Conservation (phyloP, 1,139 yeast species). For the Saccharomyces hybrid region DNA sequence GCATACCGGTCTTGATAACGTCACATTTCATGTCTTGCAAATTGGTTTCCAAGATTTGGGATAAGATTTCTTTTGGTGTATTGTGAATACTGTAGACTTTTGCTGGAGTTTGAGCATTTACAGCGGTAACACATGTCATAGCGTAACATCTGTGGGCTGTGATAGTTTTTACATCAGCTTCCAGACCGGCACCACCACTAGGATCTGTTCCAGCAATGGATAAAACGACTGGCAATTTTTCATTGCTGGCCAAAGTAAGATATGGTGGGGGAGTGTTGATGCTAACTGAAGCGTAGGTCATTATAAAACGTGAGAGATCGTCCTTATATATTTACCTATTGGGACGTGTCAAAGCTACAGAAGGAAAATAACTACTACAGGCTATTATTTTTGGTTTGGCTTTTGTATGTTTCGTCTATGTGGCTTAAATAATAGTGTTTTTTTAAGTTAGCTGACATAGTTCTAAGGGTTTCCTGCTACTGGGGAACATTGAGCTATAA, state of each 20-base stretch:
- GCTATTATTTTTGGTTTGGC: background rate
- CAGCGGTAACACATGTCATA: slow-evolving; percentile 68
- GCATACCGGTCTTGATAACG: slow-evolving; percentile 78
- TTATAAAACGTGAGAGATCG: slow-evolving; percentile 1
- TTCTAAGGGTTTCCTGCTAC: background rate
- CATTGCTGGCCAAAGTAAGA: slow-evolving; percentile 17
- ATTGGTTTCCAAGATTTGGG: slow-evolving; percentile 45
- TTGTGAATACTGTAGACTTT: slow-evolving; percentile 49
- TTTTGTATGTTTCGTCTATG: background rate
- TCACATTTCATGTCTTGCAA: slow-evolving; percentile 58
- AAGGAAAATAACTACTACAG: too few relatives aligned
- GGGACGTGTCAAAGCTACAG: background rate
- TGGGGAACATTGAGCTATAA: background rate
- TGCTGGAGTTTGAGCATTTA: slow-evolving; percentile 74
- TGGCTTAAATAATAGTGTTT: background rate
- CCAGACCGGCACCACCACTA: slow-evolving; percentile 94
- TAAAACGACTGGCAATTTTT: slow-evolving; percentile 38
- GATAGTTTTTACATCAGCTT: slow-evolving; percentile 82
- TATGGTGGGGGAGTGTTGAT: slow-evolving; percentile 30
- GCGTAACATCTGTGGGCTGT: slow-evolving; percentile 76
- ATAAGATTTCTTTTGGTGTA: slow-evolving; percentile 40
- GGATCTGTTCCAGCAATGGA: slow-evolving; percentile 81
- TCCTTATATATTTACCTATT: background rate
- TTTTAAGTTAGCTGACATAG: background rate
- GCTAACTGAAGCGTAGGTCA: slow-evolving; percentile 14